Base-by-base conservation (phyloP, 2,329 filamentous ascomycete species). In the Eutypa lata region DNA sequence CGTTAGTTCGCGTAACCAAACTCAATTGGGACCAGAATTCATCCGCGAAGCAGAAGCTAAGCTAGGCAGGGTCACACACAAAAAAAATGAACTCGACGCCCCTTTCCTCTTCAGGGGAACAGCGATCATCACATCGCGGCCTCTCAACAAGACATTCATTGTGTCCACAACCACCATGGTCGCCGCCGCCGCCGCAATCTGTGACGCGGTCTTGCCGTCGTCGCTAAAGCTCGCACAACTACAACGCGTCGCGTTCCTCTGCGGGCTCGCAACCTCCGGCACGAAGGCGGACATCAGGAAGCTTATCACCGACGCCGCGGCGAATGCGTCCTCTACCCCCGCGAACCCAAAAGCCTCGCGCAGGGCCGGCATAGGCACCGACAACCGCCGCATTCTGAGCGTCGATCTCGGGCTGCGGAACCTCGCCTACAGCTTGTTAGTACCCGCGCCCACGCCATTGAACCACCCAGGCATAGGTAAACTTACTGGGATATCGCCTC, bases 351-450 rank as follows among this genome's bases (percentile, higher is more conserved):
- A 53, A 33, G 55, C 55, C 19, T 51, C 58, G 19, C 49, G 61
- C n/a, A 18, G 57, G 22, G 3, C 65, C 52, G 35, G 56, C 63
- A 31, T 6, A 6, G 26, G 26, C 26, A 31, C 6, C 10, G 53
- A 53, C 24, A 47, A 53, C 28, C 60, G 44, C 53, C 74, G 60
- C 77, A 77, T 94, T 22, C 69, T 94, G 33, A 92, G 89, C 65
- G 87, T 95, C 56, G 90, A 95, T 68, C 88, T 94, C 83, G 90
- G 90, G 3, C 88, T 95, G 59, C 84, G 83, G 43, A 95, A 95
- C 66, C 75, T 95, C 3, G 90, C 89, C 1, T 90, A 84, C 66
- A 89, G 88, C 58, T 77, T 90, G 55, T 68, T 89, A 26, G 59
- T 63, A 3, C 63, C 56, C 11, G 31, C 16, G 14, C 21, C 42